These are phyloP conservation scores for Pyronema domesticum DNA, from an alignment of 495 filamentous ascomycete species.

Conservation along the genomic window DNA sequence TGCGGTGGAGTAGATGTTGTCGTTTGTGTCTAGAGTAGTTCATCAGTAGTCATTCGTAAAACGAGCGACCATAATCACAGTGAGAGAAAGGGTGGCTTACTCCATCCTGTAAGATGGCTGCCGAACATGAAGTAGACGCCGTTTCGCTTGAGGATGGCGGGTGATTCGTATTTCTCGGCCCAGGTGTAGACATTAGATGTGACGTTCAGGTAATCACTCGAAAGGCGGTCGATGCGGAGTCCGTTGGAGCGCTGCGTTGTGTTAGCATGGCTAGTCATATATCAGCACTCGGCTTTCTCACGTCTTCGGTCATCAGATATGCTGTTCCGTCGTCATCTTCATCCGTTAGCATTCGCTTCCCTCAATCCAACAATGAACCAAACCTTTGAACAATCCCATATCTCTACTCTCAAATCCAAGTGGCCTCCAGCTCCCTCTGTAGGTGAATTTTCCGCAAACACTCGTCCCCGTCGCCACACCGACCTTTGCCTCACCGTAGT, in stretches of 20 bases:
- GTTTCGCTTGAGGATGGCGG: constrained; percentile 34
- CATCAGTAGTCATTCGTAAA: constrained; percentile 31
- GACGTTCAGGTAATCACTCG: constrained; percentile 32
- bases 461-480: constrained; percentile 41
- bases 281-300: constrained; percentile 14
- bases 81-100: constrained; percentile 6
- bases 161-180: constrained; percentile 30
- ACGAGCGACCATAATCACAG: not conserved
- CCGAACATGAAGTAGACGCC: constrained; percentile 37
- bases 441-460: constrained; percentile 43
- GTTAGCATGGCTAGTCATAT: not conserved
- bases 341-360: not conserved
- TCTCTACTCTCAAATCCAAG: constrained; percentile 39
- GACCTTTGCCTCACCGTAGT: constrained; percentile 45
- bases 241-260: constrained; percentile 26
- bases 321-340: constrained; percentile 36
- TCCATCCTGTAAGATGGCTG: constrained; percentile 30
- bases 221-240: constrained; percentile 34
- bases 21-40: constrained; percentile 40
- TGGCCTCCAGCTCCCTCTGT: constrained; percentile 30
- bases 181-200: constrained; percentile 28
- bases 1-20: constrained; percentile 37
- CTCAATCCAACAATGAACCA: constrained; percentile 1
- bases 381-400: constrained; percentile 43
- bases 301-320: constrained; percentile 48